Conservation (phyloP, 306 rosid genomes). For the Glycine tomentella region DNA sequence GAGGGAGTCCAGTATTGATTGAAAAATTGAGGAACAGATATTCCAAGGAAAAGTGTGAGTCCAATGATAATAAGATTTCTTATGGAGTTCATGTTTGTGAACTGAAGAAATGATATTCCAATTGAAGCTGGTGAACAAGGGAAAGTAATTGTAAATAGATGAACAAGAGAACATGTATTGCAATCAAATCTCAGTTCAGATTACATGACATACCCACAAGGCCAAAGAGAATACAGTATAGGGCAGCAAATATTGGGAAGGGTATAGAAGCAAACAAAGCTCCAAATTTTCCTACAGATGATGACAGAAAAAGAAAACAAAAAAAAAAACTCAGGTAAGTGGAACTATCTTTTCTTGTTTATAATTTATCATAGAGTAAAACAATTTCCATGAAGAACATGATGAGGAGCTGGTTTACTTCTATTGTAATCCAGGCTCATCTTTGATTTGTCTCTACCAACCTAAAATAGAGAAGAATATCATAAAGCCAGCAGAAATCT, state of each 20-base stretch:
- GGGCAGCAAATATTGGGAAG: slow-evolving; percentile 82
- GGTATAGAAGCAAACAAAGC: slow-evolving; percentile 99
- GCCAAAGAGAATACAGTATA: slow-evolving; percentile 89
- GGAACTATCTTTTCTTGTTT: background rate
- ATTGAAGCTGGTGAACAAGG: slow-evolving; percentile 73
- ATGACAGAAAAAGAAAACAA: slow-evolving; percentile 12
- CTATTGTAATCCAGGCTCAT: slow-evolving; percentile 1
- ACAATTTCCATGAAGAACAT: background rate
- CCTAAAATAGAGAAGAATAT: slow-evolving; percentile 94
- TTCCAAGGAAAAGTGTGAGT: slow-evolving; percentile 89
- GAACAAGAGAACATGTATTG: background rate
- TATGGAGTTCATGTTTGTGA: slow-evolving; percentile 96
- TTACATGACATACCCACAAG: slow-evolving; percentile 72
- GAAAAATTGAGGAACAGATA: slow-evolving; percentile 90
- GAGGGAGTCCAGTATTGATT: slow-evolving; percentile 66
- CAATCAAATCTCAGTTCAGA: slow-evolving; percentile 18
- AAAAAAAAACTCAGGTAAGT: background rate
- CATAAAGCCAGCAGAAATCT: slow-evolving; percentile 96
- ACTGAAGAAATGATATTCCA: slow-evolving; percentile 94
- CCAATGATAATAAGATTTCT: slow-evolving; percentile 93
- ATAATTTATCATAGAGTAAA: slow-evolving; percentile 17
- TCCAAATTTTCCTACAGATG: slow-evolving; percentile 84
- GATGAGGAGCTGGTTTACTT: slow-evolving; percentile 22
- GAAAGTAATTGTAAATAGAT: slow-evolving; percentile 34
- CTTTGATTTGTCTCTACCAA: slow-evolving; percentile 46